Conservation (phyloP, 495 filamentous ascomycete genomes). For the Glarea lozoyensis region DNA sequence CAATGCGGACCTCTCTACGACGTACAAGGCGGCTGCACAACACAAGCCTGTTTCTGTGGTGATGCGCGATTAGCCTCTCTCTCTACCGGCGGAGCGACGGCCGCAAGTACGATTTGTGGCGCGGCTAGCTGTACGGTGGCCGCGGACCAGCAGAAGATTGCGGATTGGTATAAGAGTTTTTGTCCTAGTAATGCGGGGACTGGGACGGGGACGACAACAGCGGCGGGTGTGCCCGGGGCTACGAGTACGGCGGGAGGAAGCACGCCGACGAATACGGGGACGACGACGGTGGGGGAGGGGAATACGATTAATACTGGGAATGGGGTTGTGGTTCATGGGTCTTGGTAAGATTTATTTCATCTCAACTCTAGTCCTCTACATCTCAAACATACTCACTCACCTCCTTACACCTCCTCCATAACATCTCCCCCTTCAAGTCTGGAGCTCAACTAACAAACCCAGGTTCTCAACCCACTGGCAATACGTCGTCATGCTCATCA, state of each 20-base stretch:
- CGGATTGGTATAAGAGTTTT: conserved; percentile 39
- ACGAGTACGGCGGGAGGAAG: conserved; percentile 6
- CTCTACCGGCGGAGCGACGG: conserved; percentile 6
- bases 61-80: conserved; percentile 32
- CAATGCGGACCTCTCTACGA: conserved; percentile 41
- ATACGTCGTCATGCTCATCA: conserved; percentile 48
- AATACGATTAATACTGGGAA: too few relatives aligned
- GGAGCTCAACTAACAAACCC: background rate
- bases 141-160: conserved; percentile 30
- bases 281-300: background rate
- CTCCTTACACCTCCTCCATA: background rate
- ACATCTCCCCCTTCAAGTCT: background rate
- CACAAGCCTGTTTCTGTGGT: conserved; percentile 37
- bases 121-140: conserved; percentile 5
- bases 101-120: conserved; percentile 9
- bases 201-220: conserved; percentile 1
- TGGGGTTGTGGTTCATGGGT: too few relatives aligned
- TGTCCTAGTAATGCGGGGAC: conserved; percentile 3
- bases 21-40: conserved; percentile 40
- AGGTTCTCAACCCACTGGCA: conserved; percentile 43
- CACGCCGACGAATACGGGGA: background rate
- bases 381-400: background rate
- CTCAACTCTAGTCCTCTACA: background rate
- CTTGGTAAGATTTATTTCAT: background rate
- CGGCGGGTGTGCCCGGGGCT: conserved; percentile 1